Base-by-base conservation (phyloP, 306 rosid genomes). In the Ormosia semicastrata region DNA sequence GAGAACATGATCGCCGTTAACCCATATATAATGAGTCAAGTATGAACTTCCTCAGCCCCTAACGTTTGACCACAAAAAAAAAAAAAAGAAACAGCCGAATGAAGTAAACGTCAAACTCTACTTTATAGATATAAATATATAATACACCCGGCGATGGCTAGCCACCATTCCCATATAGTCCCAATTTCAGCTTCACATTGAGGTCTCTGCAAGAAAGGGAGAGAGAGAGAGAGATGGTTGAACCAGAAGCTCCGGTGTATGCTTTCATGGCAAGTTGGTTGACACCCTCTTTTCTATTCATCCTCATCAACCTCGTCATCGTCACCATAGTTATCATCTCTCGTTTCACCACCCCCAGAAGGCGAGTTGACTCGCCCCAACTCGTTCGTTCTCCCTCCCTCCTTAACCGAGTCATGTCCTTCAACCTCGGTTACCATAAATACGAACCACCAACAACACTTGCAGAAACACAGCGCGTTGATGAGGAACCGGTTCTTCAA, bases 261-360 rank as follows among this genome's bases (percentile, higher is more conserved):
- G 81, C 68, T 52, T 40, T 18, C 10, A 4, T 85, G 11, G 30
- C 81, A 6, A 81, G 72, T 69, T 95, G 92, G 97, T 0, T 88
- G 69, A 93, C 91, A 0, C 94, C 99, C 12, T 54, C 90, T 7
- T 79, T 44, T 44, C 87, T 95, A 30, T 95, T 93, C 91, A 0
- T 95, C 80, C 1, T 93, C 56, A 7, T 95, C 82, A 95, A 93
- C 91, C 87, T 94, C 70, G 85, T 84, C 64, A 92, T 94, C 75
- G 89, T 79, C 9, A 84, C 89, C 88, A 85, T 95, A 47, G 70
- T 70, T 18, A 43, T 95, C 77, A 80, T 70, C 13, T 72, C 93
- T 36, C 92, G 84, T 53, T 83, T 87, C 49, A 52, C 86, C 13
- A 10, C 78, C 59, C 54, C 78, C 6, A 86, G 12, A 50, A 50